phyloP scores from a whole-genome alignment of 768 basidiomycete genomes.

The Neoboletus subvelutipes region DNA sequence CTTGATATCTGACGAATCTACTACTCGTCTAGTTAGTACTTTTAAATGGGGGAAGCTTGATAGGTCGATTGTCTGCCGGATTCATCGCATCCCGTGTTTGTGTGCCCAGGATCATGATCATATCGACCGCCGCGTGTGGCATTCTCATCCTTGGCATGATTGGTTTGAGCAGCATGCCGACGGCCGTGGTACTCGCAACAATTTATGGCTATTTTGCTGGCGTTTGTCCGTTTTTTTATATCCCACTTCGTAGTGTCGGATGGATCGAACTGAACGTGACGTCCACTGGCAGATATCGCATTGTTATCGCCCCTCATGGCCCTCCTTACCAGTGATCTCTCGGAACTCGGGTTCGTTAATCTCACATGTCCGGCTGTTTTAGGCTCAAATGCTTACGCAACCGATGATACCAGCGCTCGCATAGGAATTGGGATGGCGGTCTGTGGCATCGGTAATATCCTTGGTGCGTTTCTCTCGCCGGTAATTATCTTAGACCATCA shows the following conservation, averaged over 20 bases:
- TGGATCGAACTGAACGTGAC: not conserved
- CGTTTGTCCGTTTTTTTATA: conserved; percentile 29
- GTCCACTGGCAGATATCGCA: conserved; percentile 33
- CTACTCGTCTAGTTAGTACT: conserved; percentile 42
- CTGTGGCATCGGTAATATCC: conserved; percentile 18
- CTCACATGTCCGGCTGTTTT: not conserved
- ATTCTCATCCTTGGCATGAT: conserved; percentile 46
- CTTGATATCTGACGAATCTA: not conserved
- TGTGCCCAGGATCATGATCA: conserved; percentile 41
- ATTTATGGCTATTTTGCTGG: conserved; percentile 51
- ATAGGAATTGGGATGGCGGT: conserved; percentile 21
- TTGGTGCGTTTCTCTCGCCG: conserved; percentile 17
- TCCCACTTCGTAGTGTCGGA: not conserved
- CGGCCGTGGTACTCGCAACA: conserved; percentile 40
- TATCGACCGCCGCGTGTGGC: conserved; percentile 32
- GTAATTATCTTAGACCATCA: not conserved
- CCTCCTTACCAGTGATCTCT: conserved; percentile 41
- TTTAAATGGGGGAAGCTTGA: conserved; percentile 48
- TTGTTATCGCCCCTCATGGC: conserved; percentile 43
- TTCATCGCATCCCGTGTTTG: conserved; percentile 44
- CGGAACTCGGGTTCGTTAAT: conserved; percentile 49
- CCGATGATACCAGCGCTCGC: conserved; percentile 19
- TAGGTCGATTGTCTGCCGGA: conserved; percentile 51
- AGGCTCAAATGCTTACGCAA: not conserved
- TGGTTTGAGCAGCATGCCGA: conserved; percentile 34